These are phyloP conservation scores for Phytophthora fragariae DNA, from an alignment of 352 stramenopile genomes.

Conservation along the genomic window DNA sequence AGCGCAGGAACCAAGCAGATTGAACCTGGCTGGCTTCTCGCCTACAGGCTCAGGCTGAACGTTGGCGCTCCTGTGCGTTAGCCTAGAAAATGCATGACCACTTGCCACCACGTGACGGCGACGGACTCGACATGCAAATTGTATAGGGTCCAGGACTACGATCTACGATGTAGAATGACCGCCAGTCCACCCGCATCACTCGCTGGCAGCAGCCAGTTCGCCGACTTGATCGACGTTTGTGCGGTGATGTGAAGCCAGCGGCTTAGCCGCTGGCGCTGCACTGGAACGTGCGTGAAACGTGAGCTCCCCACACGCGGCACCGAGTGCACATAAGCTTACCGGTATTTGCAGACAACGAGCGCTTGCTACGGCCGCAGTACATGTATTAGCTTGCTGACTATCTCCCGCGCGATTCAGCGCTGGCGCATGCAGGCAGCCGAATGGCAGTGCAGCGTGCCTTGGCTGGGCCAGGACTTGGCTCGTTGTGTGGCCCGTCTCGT, in stretches of 20 bases:
- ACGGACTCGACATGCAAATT: not conserved
- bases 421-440: not conserved
- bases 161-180: not conserved
- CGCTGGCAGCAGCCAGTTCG: not conserved
- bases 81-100: not conserved
- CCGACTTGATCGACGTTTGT: not conserved
- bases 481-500: not conserved
- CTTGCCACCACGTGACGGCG: not conserved
- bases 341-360: no score
- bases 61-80: no score
- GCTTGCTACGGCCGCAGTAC: no score
- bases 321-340: no score
- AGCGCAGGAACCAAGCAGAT: not conserved
- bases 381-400: not conserved
- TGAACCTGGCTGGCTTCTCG: not conserved
- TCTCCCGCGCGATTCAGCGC: constrained; percentile 18
- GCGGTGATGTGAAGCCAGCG: no score
- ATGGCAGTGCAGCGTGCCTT: not conserved
- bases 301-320: not conserved
- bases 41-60: no score
- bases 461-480: not conserved
- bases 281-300: no score
- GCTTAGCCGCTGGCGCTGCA: no score
- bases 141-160: not conserved
- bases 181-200: not conserved